Evolutionary conservation across 306 rosid species (phyloP).

Genomic region (Vigna nakashimae): DNA sequence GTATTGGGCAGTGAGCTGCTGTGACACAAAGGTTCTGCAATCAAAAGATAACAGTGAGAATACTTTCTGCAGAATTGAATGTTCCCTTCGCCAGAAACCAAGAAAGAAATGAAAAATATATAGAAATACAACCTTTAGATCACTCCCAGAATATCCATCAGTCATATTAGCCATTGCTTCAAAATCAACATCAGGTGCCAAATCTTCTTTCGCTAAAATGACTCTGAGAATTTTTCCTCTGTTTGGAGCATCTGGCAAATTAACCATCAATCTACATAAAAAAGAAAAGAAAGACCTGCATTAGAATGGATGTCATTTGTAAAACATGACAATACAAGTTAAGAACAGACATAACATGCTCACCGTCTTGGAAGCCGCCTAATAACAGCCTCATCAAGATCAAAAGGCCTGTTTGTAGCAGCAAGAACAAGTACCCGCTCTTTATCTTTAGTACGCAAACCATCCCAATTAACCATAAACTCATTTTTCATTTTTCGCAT

Average conservation of each 20-base stretch:
- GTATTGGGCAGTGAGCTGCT: constrained; percentile 56
- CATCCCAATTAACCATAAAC: constrained; percentile 99
- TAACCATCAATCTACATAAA: constrained; percentile 85
- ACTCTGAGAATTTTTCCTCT: constrained; percentile 82
- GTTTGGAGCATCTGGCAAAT: constrained; percentile 83
- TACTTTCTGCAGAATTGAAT: constrained; percentile 12
- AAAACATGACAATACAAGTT: constrained; percentile 17
- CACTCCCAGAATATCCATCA: constrained; percentile 95
- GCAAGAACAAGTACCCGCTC: constrained; percentile 98
- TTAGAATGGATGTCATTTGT: constrained; percentile 16
- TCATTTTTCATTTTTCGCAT: constrained; percentile 99
- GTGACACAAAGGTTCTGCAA: constrained; percentile 57
- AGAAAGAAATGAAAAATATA: constrained; percentile 22
- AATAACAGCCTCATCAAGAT: constrained; percentile 98
- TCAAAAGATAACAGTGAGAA: constrained; percentile 41
- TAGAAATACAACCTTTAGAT: constrained; percentile 71
- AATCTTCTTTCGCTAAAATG: constrained; percentile 83
- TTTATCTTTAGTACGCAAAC: constrained; percentile 92
- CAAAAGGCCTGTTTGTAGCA: constrained; percentile 98
- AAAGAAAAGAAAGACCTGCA: neutral
- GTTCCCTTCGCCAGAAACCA: constrained; percentile 36
- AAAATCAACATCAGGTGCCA: constrained; percentile 74
- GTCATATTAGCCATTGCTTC: constrained; percentile 83
- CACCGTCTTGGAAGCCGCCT: constrained; percentile 98
- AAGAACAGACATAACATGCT: constrained; percentile 11